Conservation (phyloP, 164 flowering plant species). For the Aristolochia fimbriata region DNA sequence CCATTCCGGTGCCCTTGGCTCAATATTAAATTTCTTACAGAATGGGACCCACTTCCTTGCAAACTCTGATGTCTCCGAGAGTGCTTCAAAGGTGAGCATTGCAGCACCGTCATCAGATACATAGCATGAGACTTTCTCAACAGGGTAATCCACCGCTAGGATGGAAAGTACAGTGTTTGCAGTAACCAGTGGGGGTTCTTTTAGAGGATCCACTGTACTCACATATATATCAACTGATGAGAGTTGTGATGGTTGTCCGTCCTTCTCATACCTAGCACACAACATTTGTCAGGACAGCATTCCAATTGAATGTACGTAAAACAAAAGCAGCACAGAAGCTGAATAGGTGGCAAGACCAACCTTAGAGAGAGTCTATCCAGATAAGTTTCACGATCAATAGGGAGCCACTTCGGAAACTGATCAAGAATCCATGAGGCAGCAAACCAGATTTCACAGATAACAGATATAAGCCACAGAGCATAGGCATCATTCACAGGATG, state of each 20-base stretch:
- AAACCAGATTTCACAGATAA: conserved; percentile 68
- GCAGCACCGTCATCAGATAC: conserved; percentile 84
- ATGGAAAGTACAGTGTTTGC: conserved; percentile 73
- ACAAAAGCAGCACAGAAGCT: too few species aligned
- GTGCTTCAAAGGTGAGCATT: conserved; percentile 63
- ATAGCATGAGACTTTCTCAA: conserved; percentile 59
- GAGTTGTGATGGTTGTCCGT: conserved; percentile 54
- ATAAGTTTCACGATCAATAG: conserved; percentile 60
- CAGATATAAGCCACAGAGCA: conserved; percentile 55
- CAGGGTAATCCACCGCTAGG: conserved; percentile 68
- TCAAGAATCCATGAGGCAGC: conserved; percentile 60
- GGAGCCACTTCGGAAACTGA: conserved; percentile 65
- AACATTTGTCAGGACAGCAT: not conserved
- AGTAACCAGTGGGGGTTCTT: conserved; percentile 61
- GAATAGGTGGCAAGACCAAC: conserved; percentile 13
- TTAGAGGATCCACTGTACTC: conserved; percentile 63
- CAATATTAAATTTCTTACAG: conserved; percentile 58
- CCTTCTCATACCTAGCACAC: conserved; percentile 50
- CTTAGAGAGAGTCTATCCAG: conserved; percentile 52
- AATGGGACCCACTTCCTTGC: conserved; percentile 73
- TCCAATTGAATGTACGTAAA: too few species aligned
- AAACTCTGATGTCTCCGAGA: conserved; percentile 65
- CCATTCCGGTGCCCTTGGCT: conserved; percentile 66
- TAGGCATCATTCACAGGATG: conserved; percentile 53
- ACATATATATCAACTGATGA: conserved; percentile 50